Base-by-base conservation (phyloP, 768 basidiomycete species). In the Steccherinum ochraceum region DNA sequence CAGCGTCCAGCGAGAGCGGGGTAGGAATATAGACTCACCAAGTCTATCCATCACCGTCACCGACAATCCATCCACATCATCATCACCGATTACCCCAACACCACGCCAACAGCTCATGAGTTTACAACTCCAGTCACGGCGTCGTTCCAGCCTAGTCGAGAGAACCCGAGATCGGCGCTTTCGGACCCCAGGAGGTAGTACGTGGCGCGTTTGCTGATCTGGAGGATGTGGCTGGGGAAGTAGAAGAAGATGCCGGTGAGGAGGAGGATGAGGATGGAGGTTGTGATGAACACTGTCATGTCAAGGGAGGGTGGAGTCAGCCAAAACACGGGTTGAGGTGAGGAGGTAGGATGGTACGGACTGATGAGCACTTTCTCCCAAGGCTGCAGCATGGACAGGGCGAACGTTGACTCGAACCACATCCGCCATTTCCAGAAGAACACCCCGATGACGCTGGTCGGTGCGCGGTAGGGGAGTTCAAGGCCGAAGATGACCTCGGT, bases 111-210 rank as follows among this genome's bases (percentile, higher is more conserved):
- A n/a, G n/a, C n/a, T n/a, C n/a, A n/a, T n/a, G n/a, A n/a, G n/a
- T n/a, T n/a, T n/a, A n/a, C n/a, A n/a, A n/a, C n/a, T n/a, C n/a
- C n/a, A n/a, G n/a, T n/a, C n/a, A n/a, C n/a, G n/a, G n/a, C n/a
- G n/a, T n/a, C n/a, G n/a, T n/a, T n/a, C n/a, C n/a, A n/a, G n/a
- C n/a, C n/a, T n/a, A n/a, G n/a, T n/a, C n/a, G n/a, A n/a, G 41
- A 13, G 46, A 39, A 35, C 44, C 27, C 19, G 19, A 45, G 43
- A n/a, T 54, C 51, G 44, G 51, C 48, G 23, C 53, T 60, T 52
- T 77, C 77, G 46, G 74, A 67, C 2, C 83, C 85, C 62, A 76
- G 76, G 11, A 86, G 64, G 65, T 87, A 87, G 69, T 84, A 87
- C 47, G 74, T 67, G 40, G 76, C 72, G 19, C 84, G 74, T 13